These are phyloP conservation scores for Trichophyton equinum DNA, from an alignment of 2,329 filamentous ascomycete genomes.

Conservation along the genomic window DNA sequence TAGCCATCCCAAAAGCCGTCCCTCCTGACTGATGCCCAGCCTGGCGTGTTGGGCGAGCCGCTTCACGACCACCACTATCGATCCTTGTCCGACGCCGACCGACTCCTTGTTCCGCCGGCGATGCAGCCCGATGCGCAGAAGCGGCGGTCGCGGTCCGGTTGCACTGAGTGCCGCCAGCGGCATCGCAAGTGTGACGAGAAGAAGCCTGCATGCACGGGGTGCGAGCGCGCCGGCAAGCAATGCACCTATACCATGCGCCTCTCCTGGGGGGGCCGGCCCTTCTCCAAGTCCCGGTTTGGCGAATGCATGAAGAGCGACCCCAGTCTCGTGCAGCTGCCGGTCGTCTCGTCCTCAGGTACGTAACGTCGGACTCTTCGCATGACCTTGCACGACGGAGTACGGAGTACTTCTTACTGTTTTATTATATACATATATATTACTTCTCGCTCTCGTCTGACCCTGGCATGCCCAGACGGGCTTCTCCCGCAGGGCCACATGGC, in stretches of 20 bases:
- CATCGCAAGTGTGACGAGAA: constrained; percentile 15
- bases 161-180: constrained; percentile 13
- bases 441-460: no score
- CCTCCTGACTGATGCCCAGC: not conserved
- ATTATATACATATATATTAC: not conserved
- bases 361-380: not conserved
- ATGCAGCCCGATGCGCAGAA: constrained; percentile 5
- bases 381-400: not conserved
- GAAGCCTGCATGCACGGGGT: constrained; percentile 12
- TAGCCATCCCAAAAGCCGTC: not conserved
- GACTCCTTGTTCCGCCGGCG: not conserved
- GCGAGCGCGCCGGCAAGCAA: constrained; percentile 7
- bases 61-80: not conserved
- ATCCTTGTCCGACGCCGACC: not conserved
- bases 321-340: constrained; percentile 9
- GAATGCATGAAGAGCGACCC: constrained; percentile 13
- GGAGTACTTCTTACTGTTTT: not conserved
- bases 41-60: not conserved
- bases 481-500: no score
- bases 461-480: no score
- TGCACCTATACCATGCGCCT: constrained; percentile 12
- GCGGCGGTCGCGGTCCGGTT: constrained; percentile 14
- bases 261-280: constrained; percentile 14
- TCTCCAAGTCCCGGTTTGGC: constrained; percentile 14
- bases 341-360: constrained; percentile 8